Evolutionary conservation across 305 asterid species (phyloP), one percentile per base, ranked within the genome.

Genomic region (Plantago rigida): DNA sequence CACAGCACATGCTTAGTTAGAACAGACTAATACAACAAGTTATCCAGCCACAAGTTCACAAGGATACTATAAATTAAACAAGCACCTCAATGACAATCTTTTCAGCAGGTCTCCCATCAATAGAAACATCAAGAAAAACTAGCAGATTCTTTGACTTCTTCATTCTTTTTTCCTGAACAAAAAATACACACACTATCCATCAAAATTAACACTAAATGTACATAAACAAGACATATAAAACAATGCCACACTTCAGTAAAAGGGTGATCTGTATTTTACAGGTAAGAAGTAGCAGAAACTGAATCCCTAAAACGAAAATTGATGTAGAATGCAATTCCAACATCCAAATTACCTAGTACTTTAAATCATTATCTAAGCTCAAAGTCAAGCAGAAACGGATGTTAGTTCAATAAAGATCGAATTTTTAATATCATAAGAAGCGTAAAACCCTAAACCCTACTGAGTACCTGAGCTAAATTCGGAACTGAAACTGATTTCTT

Each of bases 31-130:
- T 47, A 59, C 28, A 58, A 31, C 50, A 22, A 57, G 17, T 31
- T 46, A 11, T 13, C 9, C 28, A 19, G 19, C 5, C 56, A 58
- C 12, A 67, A 41, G 45, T 56, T 29, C 64, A 9, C 24, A 31
- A 64, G 48, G 36, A 49, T 17, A 45, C 19, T 42, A 41, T 47
- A 53, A 41, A 48, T 58, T 50, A 48, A 45, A 56, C 22, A 57
- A 59, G 34, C 67, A 91, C 96, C 98, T 91, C 96, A 13, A 91
- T 72, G 62, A 75, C 77, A 74, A 91, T 75, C 72, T 79, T 81
- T 75, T 85, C 95, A 31, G 82, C 62, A 36, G 90, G 63, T 66
- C 65, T 73, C 60, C 96, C 91, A 71, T 86, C 86, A 49, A 88
- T 63, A 50, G 96, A 86, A 62, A 86, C 76, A 58, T 86, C 89